Evolutionary conservation across 2,329 filamentous ascomycete species (phyloP).

Genomic region (Aspergillus piperis): DNA sequence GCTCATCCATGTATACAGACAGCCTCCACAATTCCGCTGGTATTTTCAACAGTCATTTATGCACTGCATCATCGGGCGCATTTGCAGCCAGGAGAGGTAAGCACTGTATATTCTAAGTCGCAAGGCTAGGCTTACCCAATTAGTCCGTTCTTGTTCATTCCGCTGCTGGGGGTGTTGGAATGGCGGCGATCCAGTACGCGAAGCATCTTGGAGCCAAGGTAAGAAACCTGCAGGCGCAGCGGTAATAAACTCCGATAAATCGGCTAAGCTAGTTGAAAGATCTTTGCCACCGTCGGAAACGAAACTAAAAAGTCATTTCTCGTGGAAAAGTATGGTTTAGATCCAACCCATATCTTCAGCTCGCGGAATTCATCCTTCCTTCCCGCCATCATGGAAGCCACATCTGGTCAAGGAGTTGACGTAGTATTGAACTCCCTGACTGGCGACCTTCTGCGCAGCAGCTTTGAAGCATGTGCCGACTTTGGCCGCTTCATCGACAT

Average conservation of each 20-base stretch:
- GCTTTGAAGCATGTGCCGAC: slow-evolving; percentile 3
- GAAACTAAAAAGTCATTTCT: slow-evolving; percentile 25
- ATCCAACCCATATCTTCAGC: slow-evolving; percentile 13
- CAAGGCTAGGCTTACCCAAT: not conserved
- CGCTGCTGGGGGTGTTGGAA: slow-evolving; percentile 28
- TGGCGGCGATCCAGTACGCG: slow-evolving; percentile 28
- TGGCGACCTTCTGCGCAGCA: slow-evolving; percentile 14
- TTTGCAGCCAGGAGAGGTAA: slow-evolving; percentile 11
- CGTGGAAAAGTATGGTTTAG: slow-evolving; percentile 15
- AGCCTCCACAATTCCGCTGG: not conserved
- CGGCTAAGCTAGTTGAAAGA: not conserved
- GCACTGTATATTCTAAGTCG: not conserved
- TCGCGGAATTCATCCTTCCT: slow-evolving; percentile 2
- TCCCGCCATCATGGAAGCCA: not conserved
- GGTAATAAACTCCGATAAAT: no score
- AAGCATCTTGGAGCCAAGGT: slow-evolving; percentile 24
- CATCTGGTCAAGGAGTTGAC: slow-evolving; percentile 13
- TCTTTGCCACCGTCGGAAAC: slow-evolving; percentile 28
- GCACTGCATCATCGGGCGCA: not conserved
- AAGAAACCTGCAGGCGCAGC: not conserved
- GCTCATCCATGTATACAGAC: not conserved
- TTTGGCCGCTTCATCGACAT: slow-evolving; percentile 19
- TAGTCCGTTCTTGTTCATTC: slow-evolving; percentile 28
- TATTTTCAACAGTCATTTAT: slow-evolving; percentile 5
- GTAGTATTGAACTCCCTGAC: slow-evolving; percentile 16